These are phyloP conservation scores for Penicillium robsamsonii DNA, from an alignment of 495 filamentous ascomycete genomes.

Conservation along the genomic window DNA sequence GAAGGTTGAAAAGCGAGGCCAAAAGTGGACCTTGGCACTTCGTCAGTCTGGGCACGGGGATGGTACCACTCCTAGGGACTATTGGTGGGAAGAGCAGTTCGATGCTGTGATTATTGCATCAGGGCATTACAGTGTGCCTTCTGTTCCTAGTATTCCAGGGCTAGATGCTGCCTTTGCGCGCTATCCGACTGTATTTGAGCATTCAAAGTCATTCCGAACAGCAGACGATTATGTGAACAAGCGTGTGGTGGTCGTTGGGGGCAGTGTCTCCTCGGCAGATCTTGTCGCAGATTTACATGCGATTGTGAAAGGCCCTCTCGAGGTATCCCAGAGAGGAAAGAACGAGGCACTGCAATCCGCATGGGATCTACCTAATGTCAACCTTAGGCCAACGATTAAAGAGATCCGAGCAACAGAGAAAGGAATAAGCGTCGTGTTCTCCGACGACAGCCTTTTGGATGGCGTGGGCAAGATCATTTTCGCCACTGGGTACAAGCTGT, in stretches of 20 bases:
- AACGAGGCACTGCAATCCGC: constrained; percentile 23
- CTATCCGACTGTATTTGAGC: constrained; percentile 23
- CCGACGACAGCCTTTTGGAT: constrained; percentile 36
- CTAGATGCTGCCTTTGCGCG: constrained; percentile 12
- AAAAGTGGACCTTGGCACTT: constrained; percentile 26
- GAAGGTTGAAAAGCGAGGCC: constrained; percentile 23
- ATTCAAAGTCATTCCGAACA: constrained; percentile 29
- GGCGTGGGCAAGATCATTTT: constrained; percentile 51
- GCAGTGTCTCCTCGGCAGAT: constrained; percentile 31
- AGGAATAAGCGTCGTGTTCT: constrained; percentile 25
- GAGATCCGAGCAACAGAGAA: constrained; percentile 3
- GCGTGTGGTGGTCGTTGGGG: constrained; percentile 31
- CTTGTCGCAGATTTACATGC: constrained; percentile 28
- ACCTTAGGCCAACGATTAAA: constrained; percentile 19
- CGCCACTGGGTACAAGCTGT: constrained; percentile 50
- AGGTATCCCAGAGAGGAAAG: constrained; percentile 22
- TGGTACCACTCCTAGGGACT: constrained; percentile 15
- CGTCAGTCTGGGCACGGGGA: constrained; percentile 22
- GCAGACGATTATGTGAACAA: constrained; percentile 30
- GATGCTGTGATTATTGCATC: constrained; percentile 76
- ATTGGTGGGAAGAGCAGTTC: constrained; percentile 36
- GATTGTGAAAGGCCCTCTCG: constrained; percentile 23
- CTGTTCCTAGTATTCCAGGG: constrained; percentile 54
- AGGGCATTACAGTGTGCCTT: constrained; percentile 70
- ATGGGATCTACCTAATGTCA: constrained; percentile 27